Evolutionary conservation across 495 filamentous ascomycete species (phyloP), one percentile per base, ranked within the genome.

Genomic region (Choiromyces venosus): DNA sequence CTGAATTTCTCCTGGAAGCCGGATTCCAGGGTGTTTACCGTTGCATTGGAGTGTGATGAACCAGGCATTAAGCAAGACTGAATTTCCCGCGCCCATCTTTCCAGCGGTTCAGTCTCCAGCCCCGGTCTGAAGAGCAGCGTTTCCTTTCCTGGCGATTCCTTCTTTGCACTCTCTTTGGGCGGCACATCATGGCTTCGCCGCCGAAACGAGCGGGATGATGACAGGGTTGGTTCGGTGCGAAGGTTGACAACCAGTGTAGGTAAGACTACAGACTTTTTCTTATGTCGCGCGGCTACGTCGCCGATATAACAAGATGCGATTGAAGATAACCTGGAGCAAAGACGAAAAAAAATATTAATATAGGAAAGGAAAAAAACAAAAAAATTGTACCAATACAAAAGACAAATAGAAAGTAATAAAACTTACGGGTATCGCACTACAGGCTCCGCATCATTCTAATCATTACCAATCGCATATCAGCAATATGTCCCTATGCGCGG

Each of bases 221-320:
- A 72, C 8, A 73, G 72, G 16, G 68, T 72, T 16, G 68, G 74
- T 33, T 81, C 71, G 29, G 69, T 69, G 7, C 79, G 76, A 7
- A 81, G 70, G 40, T 81, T 78, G 16, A 81, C 71, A 4, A 81
- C 72, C 19, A 81, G 37, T 8, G 80, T 81, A 8, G 80, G 79
- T n/a, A 79, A 52, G 2, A 81, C 69, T 29, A 79, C 65, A 0
- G 78, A 81, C 67, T 81, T 81, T 70, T 81, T 81, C 19, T 40
- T 74, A 18, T 79, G 77, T 1, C 76, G 73, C 29, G 71, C 52
- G 19, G 76, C 79, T 10, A 81, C 69, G 52, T 81, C 80, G 38
- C 80, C 80, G 56, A 81, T 74, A 74, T 81, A 81, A 39, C 79
- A 81, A 18, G 79, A 81, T 16, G 80, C 69, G 12, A 81, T 81